Evolutionary conservation across 345 rosid genomes (phyloP), one percentile per base, ranked within the genome.

Genomic region (Moringa oleifera): DNA sequence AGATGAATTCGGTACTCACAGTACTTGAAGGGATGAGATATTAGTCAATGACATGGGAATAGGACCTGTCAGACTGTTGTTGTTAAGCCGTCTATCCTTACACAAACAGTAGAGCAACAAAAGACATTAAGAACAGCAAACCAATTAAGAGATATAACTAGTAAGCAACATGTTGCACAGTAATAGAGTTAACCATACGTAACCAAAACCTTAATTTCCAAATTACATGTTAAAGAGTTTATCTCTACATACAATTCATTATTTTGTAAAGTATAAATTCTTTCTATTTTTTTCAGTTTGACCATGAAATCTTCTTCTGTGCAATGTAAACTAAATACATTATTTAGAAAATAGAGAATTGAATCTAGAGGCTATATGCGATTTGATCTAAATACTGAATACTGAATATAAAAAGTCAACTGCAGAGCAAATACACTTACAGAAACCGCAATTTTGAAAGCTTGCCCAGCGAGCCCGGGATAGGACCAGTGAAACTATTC

Each of bases 21-120:
- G 53, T 19, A 94, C 96, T 90, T 94, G 97, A 68, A 94, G 91
- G 23, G 99, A 47, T 22, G 95, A 72, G 70, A 94, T 81, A 74
- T 91, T 94, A 21, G 93, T 90, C 79, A 94, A 79, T 31, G 95
- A 78, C 95, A 88, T 73, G 1, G 97, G 99, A 71, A 94, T 94
- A 24, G 79, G 81, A 49, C 99, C 97, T 0, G 67, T 66, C 76
- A 94, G 79, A 69, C 79, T 90, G 79, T 94, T 94, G 85, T 94
- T 94, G 78, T 94, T 94, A 51, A 94, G 95, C 82, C 99, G 95
- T 49, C 99, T 94, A 75, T 73, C 83, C 82, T 86, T 79, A 58
- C 95, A 87, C 66, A 52, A 73, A 73, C 53, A 23, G 55, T 31
- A 6, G 70, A 71, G 41, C 20, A 45, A 22, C n/a, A 22, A 46